These are phyloP conservation scores for Amylostereum chailletii DNA, from an alignment of 1,284 basidiomycete species.

Conservation along the genomic window DNA sequence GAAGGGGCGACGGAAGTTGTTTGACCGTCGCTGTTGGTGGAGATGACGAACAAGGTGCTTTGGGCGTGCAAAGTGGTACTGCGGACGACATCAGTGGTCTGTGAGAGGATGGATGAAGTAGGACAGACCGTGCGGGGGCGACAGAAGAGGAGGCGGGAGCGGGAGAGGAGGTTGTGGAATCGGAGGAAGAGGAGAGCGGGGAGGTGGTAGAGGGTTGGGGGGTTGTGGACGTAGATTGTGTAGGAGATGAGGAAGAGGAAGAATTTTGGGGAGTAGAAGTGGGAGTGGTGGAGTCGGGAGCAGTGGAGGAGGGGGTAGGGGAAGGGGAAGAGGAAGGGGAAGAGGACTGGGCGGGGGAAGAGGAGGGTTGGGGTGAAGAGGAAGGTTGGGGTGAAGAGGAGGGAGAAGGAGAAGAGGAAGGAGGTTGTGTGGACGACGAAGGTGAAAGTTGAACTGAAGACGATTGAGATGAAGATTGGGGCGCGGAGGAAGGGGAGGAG, in stretches of 20 bases:
- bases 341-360: slow-evolving; percentile 12
- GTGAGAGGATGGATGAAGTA: neutral
- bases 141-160: slow-evolving; percentile 1
- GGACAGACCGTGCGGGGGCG: slow-evolving; percentile 5
- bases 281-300: slow-evolving; percentile 3
- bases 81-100: slow-evolving; percentile 6
- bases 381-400: slow-evolving; percentile 9
- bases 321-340: slow-evolving; percentile 12
- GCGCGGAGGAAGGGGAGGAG: neutral
- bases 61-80: slow-evolving; percentile 41
- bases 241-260: neutral
- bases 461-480: slow-evolving; percentile 10
- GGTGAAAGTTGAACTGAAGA: neutral
- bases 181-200: neutral
- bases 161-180: slow-evolving; percentile 1
- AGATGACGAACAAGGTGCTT: slow-evolving; percentile 44
- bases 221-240: slow-evolving; percentile 4
- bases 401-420: slow-evolving; percentile 8
- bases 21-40: slow-evolving; percentile 49
- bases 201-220: slow-evolving; percentile 5
- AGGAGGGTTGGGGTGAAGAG: slow-evolving; percentile 9
- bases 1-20: slow-evolving; percentile 42
- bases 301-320: slow-evolving; percentile 3
- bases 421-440: neutral
- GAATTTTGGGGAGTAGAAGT: slow-evolving; percentile 4